A percentile compares a stretch with the other conserved stretches of the same genome.
Conservation (phyloP, 2,329 filamentous ascomycete genomes). For the Fusarium sp. region DNA sequence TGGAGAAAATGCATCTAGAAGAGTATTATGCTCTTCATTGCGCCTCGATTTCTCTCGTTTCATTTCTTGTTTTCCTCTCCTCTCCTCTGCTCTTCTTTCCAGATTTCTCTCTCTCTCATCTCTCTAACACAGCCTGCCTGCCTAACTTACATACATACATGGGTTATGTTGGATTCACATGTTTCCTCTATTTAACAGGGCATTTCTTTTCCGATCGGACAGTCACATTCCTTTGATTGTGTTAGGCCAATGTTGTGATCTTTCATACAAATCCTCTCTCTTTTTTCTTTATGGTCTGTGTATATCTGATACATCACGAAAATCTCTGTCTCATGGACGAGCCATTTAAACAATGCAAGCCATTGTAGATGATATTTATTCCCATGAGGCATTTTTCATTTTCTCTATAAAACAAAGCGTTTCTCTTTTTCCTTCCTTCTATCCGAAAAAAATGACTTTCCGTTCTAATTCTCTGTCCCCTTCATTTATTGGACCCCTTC, state of each 20-base stretch:
- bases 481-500: background rate
- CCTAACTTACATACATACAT: background rate
- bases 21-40: background rate
- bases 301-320: background rate
- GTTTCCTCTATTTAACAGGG: background rate
- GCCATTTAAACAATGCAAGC: background rate
- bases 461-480: background rate
- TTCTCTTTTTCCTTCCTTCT: background rate
- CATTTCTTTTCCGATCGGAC: background rate
- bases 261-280: background rate
- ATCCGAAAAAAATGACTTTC: background rate
- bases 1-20: background rate
- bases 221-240: constrained; percentile 10
- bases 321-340: background rate
- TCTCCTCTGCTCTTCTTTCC: background rate
- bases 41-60: background rate
- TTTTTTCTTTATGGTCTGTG: background rate
- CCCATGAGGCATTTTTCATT: background rate
- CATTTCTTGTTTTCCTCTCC: background rate
- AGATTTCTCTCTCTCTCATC: background rate
- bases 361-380: background rate
- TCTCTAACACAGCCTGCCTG: background rate
- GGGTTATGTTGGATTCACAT: background rate
- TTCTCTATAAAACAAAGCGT: background rate
- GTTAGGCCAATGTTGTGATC: constrained; percentile 1